Evolutionary conservation across 2,329 filamentous ascomycete species (phyloP), one percentile per base, ranked within the genome.

Genomic region (Aspergillus floridensis): DNA sequence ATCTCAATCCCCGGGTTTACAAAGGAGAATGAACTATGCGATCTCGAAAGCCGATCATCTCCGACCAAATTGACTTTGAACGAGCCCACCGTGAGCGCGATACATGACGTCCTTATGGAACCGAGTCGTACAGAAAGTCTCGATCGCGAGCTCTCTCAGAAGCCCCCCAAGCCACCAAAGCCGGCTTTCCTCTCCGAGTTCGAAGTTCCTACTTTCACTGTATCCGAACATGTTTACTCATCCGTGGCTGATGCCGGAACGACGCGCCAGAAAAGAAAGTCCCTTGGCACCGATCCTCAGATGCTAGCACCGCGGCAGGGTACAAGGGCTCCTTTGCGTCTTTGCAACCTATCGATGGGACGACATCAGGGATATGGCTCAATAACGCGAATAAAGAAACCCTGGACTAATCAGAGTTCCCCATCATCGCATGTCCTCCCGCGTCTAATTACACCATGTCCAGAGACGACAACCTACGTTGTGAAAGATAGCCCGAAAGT

Each of bases 141-240:
- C 12, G 53, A 51, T 7, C 22, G 16, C 35, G 32, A 46, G 49
- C n/a, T 26, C 31, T 14, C 22, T 31, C 53, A 53, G 48, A 61
- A 56, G 44, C 62, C 62, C 5, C 60, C 59, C 6, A 57, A 55
- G 19, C 58, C 62, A n/a, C 58, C 53, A 3, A 65, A 65, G 41
- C 64, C 64, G 24, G 41, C 49, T 11, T 62, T 59, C 41, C 57
- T 64, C n/a, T 53, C 60, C 12, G 22, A 46, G 31, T 29, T 59
- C 26, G 50, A 55, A 2, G 12, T 38, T 16, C 21, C 21, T 14
- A 31, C 24, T 49, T 26, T 26, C 5, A 21, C 35, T 16, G 16
- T 41, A 16, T 14, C 22, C 2, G 57, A 53, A 6, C 59, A 63
- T 32, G 24, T 41, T 7, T 53, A n/a, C 2, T 51, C 54, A 14